Evolutionary conservation across 352 stramenopile genomes (phyloP), one percentile per base, ranked within the genome.

Genomic region (Aphanomyces astaci): DNA sequence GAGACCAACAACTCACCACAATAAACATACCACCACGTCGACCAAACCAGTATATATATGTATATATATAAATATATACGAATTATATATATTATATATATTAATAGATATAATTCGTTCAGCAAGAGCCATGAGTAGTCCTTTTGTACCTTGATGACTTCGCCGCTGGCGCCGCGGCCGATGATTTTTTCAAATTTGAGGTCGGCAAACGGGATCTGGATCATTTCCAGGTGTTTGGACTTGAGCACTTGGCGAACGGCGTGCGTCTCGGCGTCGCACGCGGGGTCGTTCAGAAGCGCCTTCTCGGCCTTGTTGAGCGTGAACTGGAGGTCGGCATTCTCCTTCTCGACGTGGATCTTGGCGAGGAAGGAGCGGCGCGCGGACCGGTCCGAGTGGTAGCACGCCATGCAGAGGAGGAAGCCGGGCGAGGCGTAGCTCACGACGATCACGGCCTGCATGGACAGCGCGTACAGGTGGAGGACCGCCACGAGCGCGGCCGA

Each of bases 171-270:
- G 7, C 85, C 85, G 13, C 84, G 77, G 7, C 85, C 85, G 33
- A 94, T 92, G 13, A 82, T 84, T 43, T 91, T 77, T 5, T 94
- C 63, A 64, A 95, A 86, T 30, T 84, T 89, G 28, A 95, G 77
- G 33, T 95, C 87, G 3, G 75, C 76, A 49, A 95, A 95, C 1
- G 84, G 78, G 53, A 95, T 94, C n/a, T 84, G 83, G 19, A 94
- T 76, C 43, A 89, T 76, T 60, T 91, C 82, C 2, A 95, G 72
- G 62, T 92, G 80, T 56, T 81, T 76, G 79, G 89, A 90, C 33
- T 90, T 80, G 4, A 82, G 80, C 5, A 81, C 82, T 36, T 85
- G 80, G 28, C 15, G 64, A 32, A 95, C 87, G 19, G 85, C 85
- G 28, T 83, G 72, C 43, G 85, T 85, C 56, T 94, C 87, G 54